Conservation (phyloP, 169 alveolate genomes). For the Plasmodium ovale region DNA sequence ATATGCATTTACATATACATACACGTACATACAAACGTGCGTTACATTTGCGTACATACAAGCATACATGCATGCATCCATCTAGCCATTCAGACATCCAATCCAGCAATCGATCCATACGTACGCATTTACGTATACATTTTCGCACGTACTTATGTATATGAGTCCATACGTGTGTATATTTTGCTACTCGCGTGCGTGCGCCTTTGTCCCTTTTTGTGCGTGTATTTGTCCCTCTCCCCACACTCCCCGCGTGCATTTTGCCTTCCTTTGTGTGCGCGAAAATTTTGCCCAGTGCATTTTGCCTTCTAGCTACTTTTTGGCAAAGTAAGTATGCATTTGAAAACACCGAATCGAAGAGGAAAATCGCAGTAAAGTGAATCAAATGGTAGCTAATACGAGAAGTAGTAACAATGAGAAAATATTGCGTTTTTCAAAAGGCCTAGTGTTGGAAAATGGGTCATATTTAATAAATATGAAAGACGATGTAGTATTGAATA, state of each 20-base stretch:
- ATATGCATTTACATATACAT: too few species aligned
- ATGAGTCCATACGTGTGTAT: background rate
- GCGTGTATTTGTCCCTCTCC: too few species aligned
- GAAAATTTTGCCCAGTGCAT: too few species aligned
- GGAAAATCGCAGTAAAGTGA: background rate
- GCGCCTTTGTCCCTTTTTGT: too few species aligned
- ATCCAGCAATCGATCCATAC: too few species aligned
- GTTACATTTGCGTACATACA: too few species aligned
- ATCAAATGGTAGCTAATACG: constrained; percentile 27
- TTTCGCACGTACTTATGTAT: background rate
- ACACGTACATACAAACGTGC: constrained; percentile 5
- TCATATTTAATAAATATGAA: constrained; percentile 38
- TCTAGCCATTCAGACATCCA: too few species aligned
- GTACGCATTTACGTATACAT: background rate
- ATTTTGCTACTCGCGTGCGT: background rate
- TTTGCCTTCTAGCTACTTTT: too few species aligned
- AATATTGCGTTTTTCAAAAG: constrained; percentile 48
- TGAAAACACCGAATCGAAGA: background rate
- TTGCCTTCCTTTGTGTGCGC: too few species aligned
- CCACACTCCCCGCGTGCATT: too few species aligned
- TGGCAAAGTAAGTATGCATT: background rate
- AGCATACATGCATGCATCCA: too few species aligned
- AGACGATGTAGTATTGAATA: constrained; percentile 8
- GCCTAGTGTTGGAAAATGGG: constrained; percentile 37
- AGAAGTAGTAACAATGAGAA: constrained; percentile 25